Conservation (phyloP, 495 filamentous ascomycete species). For the Saxophila tyrrhenica region DNA sequence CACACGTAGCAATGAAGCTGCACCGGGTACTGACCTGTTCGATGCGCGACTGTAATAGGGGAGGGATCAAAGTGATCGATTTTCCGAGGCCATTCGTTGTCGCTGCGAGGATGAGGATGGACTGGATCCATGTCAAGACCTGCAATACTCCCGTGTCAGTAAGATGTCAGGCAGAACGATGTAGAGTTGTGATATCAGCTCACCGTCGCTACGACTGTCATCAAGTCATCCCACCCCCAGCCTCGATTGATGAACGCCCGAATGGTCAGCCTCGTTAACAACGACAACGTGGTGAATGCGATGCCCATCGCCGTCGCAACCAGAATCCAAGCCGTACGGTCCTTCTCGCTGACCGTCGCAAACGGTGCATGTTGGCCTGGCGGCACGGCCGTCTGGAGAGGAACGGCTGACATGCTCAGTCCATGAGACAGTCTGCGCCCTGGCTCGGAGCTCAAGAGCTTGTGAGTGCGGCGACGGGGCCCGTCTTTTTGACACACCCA, state of each 20-base stretch:
- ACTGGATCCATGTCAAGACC: conserved; percentile 4
- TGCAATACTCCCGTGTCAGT: not conserved
- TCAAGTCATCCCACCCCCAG: conserved; percentile 3
- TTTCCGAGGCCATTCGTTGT: conserved; percentile 4
- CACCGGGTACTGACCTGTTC: not conserved
- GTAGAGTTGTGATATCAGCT: not conserved
- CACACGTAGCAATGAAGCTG: not conserved
- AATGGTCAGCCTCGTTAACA: conserved; percentile 2
- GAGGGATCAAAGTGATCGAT: not conserved
- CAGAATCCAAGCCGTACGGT: conserved; percentile 8
- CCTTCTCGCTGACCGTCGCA: conserved; percentile 8
- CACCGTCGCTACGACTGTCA: not conserved
- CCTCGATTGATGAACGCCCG: not conserved
- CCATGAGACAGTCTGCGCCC: too few species aligned
- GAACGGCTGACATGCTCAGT: not conserved
- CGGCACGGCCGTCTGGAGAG: not conserved
- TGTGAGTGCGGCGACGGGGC: not conserved
- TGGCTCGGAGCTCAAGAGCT: not conserved
- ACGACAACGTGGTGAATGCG: not conserved
- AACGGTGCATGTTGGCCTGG: conserved; percentile 6
- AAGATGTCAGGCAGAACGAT: not conserved
- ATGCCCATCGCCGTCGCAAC: conserved; percentile 5
- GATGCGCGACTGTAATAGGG: not conserved
- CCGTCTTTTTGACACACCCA: not conserved
- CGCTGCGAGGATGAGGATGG: conserved; percentile 1